Conservation (phyloP, 345 rosid genomes). For the Citrus sinensis region DVS_A1.0 CM039165.1:33749001-33749500, state of each 20-base stretch:
- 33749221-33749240: background rate
- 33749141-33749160: constrained; percentile 46
- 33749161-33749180: background rate
- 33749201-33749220: background rate
- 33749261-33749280: background rate
- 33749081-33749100: constrained; percentile 72
- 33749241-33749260: background rate
- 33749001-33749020: background rate
- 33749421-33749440: constrained; percentile 19
- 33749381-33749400: no score
- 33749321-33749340: no score
- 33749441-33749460: constrained; percentile 72
- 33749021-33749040: background rate
- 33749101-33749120: constrained; percentile 65
- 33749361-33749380: no score
- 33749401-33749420: background rate
- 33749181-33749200: background rate
- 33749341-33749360: no score
- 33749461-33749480: constrained; percentile 67
- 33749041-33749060: background rate
- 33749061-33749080: background rate
- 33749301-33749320: no score
- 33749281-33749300: background rate
- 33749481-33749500: constrained; percentile 54
- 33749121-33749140: constrained; percentile 83